Base-by-base conservation (phyloP, 257 asterid species). In the Scutellaria barbata region DNA sequence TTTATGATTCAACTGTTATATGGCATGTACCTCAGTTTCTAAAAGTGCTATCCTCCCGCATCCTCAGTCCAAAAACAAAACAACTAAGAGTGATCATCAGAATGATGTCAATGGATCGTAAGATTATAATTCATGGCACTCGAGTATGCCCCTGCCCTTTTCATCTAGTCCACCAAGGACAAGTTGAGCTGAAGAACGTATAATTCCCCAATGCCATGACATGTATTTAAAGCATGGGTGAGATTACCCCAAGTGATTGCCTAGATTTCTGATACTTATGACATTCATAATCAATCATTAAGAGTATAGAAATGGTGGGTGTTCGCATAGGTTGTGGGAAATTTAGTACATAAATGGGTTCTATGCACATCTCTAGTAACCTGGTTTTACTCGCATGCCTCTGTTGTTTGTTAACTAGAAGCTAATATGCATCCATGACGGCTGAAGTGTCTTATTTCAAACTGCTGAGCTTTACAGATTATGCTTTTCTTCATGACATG, bases 381-480 rank as follows among this genome's bases (percentile, higher is more conserved):
- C 10, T 30, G 35, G 35, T 30, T 30, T 30, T 30, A 30, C 35
- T 30, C 3, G 35, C 35, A 30, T 30, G 35, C 41, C 42, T 56
- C 40, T 14, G 47, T 7, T 3, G 37, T 52, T 55, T 30, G 12
- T 22, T 62, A 55, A 43, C 35, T 60, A 13, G 67, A 58, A 59
- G 74, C 48, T 45, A 57, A 73, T 63, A 3, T 13, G 54, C 62
- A 74, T 35, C 42, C 43, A 35, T 35, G 70, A 17, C 47, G 8
- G 43, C 40, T 58, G 12, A 56, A 20, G 47, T 42, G 41, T 22
- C 60, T 52, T 7, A 41, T 57, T 51, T 37, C 58, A 13, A 42
- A 61, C 51, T 20, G 16, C 11, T 47, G 16, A 25, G 14, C n/a
- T 25, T 41, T 30, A 51, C 12, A 18, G 57, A 42, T 0, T 11